These are phyloP conservation scores for Setaria viridis DNA, from an alignment of 202 grass and related monocot species.

Conservation along the genomic window DNA sequence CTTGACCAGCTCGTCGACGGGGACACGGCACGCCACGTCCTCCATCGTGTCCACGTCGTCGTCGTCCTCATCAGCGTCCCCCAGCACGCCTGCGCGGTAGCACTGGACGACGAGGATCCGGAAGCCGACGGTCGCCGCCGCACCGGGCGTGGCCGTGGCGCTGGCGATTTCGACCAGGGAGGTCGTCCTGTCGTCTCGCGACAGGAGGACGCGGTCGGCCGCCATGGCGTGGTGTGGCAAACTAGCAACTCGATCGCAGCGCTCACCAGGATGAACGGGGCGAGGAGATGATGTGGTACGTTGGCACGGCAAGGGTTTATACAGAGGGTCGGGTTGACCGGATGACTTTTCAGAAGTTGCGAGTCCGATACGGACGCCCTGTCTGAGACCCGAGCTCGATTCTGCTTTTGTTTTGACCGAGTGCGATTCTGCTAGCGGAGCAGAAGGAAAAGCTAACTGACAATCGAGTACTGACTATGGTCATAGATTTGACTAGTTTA, in stretches of 20 bases:
- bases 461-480: no score
- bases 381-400: no score
- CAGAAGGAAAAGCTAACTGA: no score
- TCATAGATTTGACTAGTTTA: no score
- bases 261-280: neutral
- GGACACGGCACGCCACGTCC: slow-evolving; percentile 18
- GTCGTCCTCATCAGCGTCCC: neutral
- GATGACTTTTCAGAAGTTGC: neutral
- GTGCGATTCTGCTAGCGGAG: no score
- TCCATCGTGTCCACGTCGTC: neutral
- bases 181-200: neutral
- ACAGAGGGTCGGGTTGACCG: neutral
- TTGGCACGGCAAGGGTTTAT: no score
- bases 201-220: neutral
- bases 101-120: slow-evolving; percentile 8
- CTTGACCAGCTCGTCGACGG: neutral
- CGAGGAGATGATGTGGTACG: no score
- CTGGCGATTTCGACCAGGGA: neutral
- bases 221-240: neutral
- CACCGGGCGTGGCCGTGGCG: neutral
- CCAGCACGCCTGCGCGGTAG: neutral
- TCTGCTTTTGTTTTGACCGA: no score
- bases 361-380: neutral
- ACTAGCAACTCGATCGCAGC: neutral
- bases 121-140: neutral